phyloP scores from a whole-genome alignment of 73 alveolate species.

The Paramecium primaurelia region DNA sequence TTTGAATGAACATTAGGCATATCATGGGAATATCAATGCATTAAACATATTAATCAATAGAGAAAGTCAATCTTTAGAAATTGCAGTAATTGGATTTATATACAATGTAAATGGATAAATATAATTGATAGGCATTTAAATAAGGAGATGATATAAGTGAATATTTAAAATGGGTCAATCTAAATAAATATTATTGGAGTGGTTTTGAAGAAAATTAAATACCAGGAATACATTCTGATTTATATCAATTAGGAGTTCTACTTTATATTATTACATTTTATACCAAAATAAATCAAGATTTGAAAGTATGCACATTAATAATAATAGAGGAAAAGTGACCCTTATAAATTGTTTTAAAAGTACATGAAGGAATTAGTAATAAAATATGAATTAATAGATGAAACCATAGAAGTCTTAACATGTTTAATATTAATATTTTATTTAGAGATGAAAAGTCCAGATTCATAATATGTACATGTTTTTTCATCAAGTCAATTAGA shows the following conservation, averaged over 20 bases:
- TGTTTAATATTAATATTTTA: background rate
- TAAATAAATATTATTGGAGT: background rate
- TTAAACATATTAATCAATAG: background rate
- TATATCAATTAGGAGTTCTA: background rate
- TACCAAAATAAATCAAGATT: background rate
- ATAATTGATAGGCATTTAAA: background rate
- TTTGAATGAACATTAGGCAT: background rate
- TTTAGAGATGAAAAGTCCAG: conserved; percentile 10
- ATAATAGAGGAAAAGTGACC: conserved; percentile 11
- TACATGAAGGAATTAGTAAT: conserved; percentile 10
- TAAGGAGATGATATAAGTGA: background rate
- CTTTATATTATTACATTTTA: conserved; percentile 16
- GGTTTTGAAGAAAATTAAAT: background rate
- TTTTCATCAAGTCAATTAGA: conserved; percentile 13
- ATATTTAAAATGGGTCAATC: background rate
- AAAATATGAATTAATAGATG: background rate
- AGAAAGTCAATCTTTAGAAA: background rate
- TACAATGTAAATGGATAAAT: background rate
- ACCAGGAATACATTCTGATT: background rate
- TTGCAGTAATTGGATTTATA: conserved; percentile 15
- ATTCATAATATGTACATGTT: conserved; percentile 2
- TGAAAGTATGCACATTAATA: background rate
- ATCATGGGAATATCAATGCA: conserved; percentile 44
- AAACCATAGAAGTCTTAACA: background rate
- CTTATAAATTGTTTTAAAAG: conserved; percentile 1